Evolutionary conservation across 495 filamentous ascomycete genomes (phyloP), one percentile per base, ranked within the genome.

Genomic region (Trichoderma virens): DNA sequence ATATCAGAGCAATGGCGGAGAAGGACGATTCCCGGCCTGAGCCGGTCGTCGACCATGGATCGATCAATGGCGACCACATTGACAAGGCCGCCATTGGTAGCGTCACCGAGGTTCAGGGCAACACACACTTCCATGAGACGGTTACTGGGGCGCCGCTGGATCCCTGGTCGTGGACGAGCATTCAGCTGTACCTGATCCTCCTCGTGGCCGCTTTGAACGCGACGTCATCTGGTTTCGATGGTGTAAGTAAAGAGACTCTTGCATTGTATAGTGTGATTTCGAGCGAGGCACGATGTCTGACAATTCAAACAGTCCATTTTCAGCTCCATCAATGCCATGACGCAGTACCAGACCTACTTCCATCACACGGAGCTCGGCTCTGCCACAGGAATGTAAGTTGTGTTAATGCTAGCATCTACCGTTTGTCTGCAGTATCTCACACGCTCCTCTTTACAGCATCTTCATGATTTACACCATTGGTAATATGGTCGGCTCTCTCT

Each of bases 401-500:
- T 45, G 11, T n/a, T 2, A 9, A 56, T 14, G 51, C 9, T 16
- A 47, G n/a, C n/a, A n/a, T n/a, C n/a, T n/a, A n/a, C n/a, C n/a
- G n/a, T n/a, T 25, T 6, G 0, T 23, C 18, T 23, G 43, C 7
- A 25, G 38, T 62, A 28, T 32, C 34, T 31, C 4, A 41, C 27
- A 23, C 38, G 7, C 9, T 47, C 23, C 32, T 41, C 35, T 31
- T 31, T 3, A 8, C 23, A 62, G 61, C 23, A 61, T 68, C 32
- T 66, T 67, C 34, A 47, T 77, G 64, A 79, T 80, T 32, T 80
- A 80, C 64, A 75, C 74, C 60, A 72, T 80, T 30, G 79, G 79
- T 5, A 75, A 79, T 65, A 73, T 82, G 31, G 72, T 79, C 18
- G 83, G 78, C 23, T 76, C 76, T 5, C 80, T 81, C 56, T 72